A percentile compares a stretch with the other conserved stretches of the same genome.
Conservation (phyloP, 441 rosid species). For the Erodium trifolium region DNA sequence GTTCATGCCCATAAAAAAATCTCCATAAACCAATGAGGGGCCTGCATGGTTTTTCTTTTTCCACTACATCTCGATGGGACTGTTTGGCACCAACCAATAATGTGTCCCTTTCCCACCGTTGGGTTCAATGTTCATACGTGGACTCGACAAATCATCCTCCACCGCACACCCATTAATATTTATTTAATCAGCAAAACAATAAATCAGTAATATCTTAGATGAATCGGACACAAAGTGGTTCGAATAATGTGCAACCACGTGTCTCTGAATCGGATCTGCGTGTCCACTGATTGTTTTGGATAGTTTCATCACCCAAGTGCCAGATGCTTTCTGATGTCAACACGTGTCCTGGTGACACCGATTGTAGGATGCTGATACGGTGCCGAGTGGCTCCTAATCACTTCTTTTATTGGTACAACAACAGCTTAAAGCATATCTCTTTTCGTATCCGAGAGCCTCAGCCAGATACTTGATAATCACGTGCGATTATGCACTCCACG, state of each 20-base stretch:
- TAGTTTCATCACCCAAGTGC: neutral
- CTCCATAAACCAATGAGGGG: neutral
- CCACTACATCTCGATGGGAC: neutral
- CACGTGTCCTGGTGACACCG: slow-evolving; percentile 2
- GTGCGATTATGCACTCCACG: slow-evolving; percentile 27
- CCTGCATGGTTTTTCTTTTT: neutral
- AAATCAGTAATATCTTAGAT: neutral
- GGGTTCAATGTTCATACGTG: neutral
- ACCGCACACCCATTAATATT: neutral
- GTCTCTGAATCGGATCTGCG: neutral
- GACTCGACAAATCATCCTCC: slow-evolving; percentile 1
- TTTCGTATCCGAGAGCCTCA: neutral
- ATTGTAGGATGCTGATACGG: neutral
- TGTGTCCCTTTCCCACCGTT: neutral
- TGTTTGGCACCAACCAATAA: slow-evolving; percentile 1
- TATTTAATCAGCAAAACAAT: neutral
- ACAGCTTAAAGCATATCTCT: neutral
- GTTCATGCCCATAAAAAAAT: neutral
- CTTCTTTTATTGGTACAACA: neutral
- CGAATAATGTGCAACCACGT: neutral
- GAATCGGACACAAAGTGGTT: neutral
- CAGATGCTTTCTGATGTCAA: neutral
- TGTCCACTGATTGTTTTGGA: neutral
- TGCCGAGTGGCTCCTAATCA: slow-evolving; percentile 2
- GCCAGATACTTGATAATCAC: slow-evolving; percentile 17